Evolutionary conservation across 805 yeast species (phyloP), one percentile per base, ranked within the genome.

Genomic region (Metschnikowia cubensis): DNA sequence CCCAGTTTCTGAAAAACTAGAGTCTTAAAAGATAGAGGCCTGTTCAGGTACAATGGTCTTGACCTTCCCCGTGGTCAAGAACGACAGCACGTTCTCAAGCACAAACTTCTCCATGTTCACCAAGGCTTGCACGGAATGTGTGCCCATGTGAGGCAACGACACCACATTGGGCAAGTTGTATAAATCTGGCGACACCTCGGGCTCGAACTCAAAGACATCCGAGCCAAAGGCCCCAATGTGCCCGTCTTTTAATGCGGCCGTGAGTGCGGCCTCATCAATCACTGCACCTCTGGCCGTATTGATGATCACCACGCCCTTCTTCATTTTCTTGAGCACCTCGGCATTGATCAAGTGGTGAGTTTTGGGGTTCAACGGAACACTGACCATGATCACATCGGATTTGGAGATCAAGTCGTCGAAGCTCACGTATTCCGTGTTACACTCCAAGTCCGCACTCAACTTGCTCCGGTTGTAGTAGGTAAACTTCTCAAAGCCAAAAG

Each of bases 271-370:
- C 64, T 87, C 91, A 63, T 87, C 85, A 56, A 85, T 79, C 38
- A 90, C 82, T 2, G 92, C 85, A 17, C 97, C 97, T 61, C 97
- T 80, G 5, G 96, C 94, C 11, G 96, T 89, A 69, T 90, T 90
- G 37, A 89, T 83, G 25, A 84, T 69, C 14, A 87, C 81, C 33
- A 84, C 90, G 37, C 90, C 94, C 50, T 82, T 81, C 67, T 90
- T 90, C 87, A 87, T 83, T 66, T 84, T 80, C 21, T 68, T 62
- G 48, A 90, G 76, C 1, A 83, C 72, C 11, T 76, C 83, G 42
- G 71, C 76, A 67, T 85, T 77, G 63, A 90, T 75, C 42, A 82
- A 72, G 64, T 90, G 96, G 51, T 72, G 79, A 1, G 97, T 90
- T 35, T 79, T 63, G 15, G 78, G 61, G 66, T 87, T 89, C 65